phyloP scores from a whole-genome alignment of 345 rosid species.

The Eucalyptus cloeziana region DNA sequence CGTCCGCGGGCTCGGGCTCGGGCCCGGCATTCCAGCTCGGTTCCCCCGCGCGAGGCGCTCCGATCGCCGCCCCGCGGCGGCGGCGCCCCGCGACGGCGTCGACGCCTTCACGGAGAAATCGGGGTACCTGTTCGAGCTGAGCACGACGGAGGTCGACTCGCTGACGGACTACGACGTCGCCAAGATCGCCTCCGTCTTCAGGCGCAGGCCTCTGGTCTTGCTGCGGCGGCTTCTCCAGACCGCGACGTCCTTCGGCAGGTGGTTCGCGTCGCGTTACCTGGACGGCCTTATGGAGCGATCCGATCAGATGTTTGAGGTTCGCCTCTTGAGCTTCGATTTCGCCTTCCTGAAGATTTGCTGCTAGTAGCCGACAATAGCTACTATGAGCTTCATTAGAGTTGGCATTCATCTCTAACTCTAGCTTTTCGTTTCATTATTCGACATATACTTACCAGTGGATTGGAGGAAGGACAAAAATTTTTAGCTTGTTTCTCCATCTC shows the following conservation, averaged over 20 bases:
- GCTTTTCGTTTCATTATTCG: not conserved
- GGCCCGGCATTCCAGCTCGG: not conserved
- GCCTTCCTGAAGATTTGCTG: not conserved
- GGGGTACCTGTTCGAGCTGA: conserved; percentile 67
- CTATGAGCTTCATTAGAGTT: not conserved
- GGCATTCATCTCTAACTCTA: not conserved
- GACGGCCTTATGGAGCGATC: conserved; percentile 60
- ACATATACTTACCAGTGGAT: not conserved
- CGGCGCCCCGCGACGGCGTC: conserved; percentile 15
- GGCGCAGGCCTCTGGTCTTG: conserved; percentile 58
- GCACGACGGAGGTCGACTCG: conserved; percentile 50
- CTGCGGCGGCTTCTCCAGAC: conserved; percentile 68
- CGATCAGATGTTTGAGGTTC: conserved; percentile 65
- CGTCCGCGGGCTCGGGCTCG: not conserved
- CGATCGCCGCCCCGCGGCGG: not conserved
- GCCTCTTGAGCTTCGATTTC: not conserved
- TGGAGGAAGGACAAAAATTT: not conserved
- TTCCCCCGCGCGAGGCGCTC: not conserved
- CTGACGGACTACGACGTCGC: conserved; percentile 39
- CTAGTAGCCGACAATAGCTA: not conserved
- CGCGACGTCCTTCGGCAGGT: conserved; percentile 53
- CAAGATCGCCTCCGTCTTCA: conserved; percentile 36
- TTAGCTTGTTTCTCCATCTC: not conserved
- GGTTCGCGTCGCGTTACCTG: conserved; percentile 60
- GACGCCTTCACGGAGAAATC: conserved; percentile 81